Conservation (phyloP, 2,329 filamentous ascomycete species). For the Exophiala sp. region DNA sequence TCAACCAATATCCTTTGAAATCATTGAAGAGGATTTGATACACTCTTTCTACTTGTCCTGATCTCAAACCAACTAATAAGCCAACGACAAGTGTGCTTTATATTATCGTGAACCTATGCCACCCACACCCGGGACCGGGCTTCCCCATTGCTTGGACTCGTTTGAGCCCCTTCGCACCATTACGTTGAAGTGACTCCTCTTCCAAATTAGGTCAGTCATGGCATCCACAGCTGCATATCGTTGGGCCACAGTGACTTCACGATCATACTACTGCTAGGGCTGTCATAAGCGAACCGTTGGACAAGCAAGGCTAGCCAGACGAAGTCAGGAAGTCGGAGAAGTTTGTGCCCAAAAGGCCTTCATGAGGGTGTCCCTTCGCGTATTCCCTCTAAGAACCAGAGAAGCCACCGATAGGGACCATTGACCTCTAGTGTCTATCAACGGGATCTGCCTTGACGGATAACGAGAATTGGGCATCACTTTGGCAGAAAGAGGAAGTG, state of each 20-base stretch:
- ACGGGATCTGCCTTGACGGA: not conserved
- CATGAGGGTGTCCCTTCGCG: not conserved
- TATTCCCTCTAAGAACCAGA: not conserved
- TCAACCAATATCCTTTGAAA: not conserved
- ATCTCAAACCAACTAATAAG: not conserved
- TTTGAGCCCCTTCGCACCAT: conserved; percentile 20
- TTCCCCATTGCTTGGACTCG: conserved; percentile 5
- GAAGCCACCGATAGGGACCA: not conserved
- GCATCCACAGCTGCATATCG: not conserved
- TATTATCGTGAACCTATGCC: conserved; percentile 7
- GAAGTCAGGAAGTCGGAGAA: conserved; percentile 7
- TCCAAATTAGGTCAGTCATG: not conserved
- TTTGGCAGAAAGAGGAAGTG: conserved; percentile 1
- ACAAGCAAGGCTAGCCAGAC: too few relatives aligned
- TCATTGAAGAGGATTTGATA: not conserved
- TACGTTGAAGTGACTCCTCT: conserved; percentile 6
- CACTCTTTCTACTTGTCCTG: not conserved
- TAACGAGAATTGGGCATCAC: conserved; percentile 1
- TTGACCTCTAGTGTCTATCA: conserved; percentile 6
- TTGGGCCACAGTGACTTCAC: not conserved
- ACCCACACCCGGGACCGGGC: conserved; percentile 8
- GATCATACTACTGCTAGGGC: not conserved
- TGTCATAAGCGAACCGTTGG: too few relatives aligned
- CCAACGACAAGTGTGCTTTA: not conserved
- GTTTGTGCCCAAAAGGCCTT: conserved; percentile 15